Evolutionary conservation across 495 filamentous ascomycete genomes (phyloP), one percentile per base, ranked within the genome.

Genomic region (Clohesyomyces aquaticus): DNA sequence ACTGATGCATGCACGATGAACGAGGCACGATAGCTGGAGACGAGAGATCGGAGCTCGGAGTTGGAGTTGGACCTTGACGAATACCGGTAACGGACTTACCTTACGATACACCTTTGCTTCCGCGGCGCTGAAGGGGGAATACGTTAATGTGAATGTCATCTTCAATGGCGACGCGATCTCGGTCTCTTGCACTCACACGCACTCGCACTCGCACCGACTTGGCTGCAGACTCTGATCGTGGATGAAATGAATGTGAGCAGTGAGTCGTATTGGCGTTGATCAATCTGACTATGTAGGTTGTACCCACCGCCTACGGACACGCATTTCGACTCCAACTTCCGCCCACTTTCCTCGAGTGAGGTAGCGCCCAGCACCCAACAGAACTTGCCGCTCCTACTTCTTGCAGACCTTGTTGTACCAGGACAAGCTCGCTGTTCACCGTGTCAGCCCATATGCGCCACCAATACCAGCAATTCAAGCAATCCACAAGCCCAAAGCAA

Each of bases 381-480:
- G 3, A 46, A 38, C 32, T 38, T 14, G 32, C 32, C 32, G 32
- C 32, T n/a, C n/a, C n/a, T n/a, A n/a, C n/a, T n/a, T n/a, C 10
- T 21, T 1, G 50, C 50, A 53, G 26, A 53, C 27, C 3, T 22
- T 28, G 10, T 53, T 28, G 16, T 53, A 32, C 50, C 50, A 53
- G 10, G 28, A 2, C 50, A 53, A 21, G 50, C 21, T 53, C 21
- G 50, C 50, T 53, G 50, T 14, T n/a, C 23, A 28, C 11, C 32
- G 32, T 29, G 50, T 53, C 50, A 53, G 25, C 25, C 21, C 50
- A 53, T 21, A 35, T 28, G 23, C n/a, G 16, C 25, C 50, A 21
- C 12, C 6, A 28, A 38, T 6, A 38, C 14, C 32, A 14, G 14
- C 32, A 38, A 6, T 38, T 6, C 45, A n/a, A 47, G 45, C 4